These are phyloP conservation scores for Mortierella alpina DNA, from an alignment of 192 early-diverging fungal genomes.

Conservation along the genomic window DNA sequence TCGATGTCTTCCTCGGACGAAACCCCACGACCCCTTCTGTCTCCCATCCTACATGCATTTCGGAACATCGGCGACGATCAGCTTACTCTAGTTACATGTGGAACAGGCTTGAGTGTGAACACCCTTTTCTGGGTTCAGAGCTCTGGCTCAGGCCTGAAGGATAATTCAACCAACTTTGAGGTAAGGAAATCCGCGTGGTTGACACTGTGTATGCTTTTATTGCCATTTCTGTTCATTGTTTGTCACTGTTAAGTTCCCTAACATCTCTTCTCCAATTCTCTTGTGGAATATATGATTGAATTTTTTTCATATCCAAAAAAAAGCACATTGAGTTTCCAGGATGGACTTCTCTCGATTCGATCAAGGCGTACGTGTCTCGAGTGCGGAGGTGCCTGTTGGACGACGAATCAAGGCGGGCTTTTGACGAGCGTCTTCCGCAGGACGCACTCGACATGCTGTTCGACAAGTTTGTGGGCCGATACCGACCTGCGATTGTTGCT, in stretches of 20 bases:
- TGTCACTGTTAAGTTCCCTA: too few species aligned
- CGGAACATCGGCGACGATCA: conserved; percentile 25
- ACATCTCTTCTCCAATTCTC: too few species aligned
- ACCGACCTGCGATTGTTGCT: conserved; percentile 14
- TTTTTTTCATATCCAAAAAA: not conserved
- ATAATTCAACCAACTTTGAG: conserved; percentile 22
- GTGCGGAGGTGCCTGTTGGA: conserved; percentile 11
- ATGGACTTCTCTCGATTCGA: conserved; percentile 9
- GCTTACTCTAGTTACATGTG: conserved; percentile 20
- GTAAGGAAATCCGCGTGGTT: not conserved
- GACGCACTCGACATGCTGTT: conserved; percentile 27
- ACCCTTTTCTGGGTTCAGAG: conserved; percentile 40
- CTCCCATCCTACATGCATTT: conserved; percentile 13
- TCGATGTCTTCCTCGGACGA: conserved; percentile 22
- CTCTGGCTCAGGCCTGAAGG: conserved; percentile 32
- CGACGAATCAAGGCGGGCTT: conserved; percentile 28
- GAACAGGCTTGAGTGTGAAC: conserved; percentile 15
- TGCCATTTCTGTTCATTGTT: too few species aligned
- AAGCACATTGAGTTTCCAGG: conserved; percentile 22
- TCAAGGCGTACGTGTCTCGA: conserved; percentile 24
- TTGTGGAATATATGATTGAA: not conserved
- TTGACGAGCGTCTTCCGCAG: conserved; percentile 10
- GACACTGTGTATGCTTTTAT: not conserved
- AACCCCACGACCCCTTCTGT: not conserved
- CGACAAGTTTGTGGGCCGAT: conserved; percentile 23